Base-by-base conservation (phyloP, 139 green algal species). In the Eudorina sp. region DNA sequence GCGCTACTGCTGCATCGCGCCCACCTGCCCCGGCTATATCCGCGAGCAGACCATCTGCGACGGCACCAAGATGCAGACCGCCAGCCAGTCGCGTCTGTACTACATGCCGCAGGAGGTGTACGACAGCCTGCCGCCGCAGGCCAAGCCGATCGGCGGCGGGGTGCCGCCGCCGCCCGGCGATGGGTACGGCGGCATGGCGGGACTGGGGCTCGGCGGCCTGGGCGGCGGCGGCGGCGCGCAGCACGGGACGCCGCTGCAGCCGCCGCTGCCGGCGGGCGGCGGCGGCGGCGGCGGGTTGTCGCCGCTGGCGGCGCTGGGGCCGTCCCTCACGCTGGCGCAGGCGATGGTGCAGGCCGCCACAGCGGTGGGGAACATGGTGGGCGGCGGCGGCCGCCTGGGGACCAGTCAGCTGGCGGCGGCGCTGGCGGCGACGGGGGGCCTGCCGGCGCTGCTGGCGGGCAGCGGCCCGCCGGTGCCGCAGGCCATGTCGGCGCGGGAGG, bases 281-380 rank as follows among this genome's bases (percentile, higher is more conserved):
- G 31, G 75, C 48, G n/a, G n/a, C n/a, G 51, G 29, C 46, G 27
- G 51, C 51, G 34, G 53, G 19, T 34, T 72, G 76, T 38, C 76
- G 21, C 29, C 78, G 25, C 40, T 58, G 40, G 55, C 78, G 38
- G 60, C 41, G 5, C 43, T 76, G 60, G 31, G 11, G 1, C 78
- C 80, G 16, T 76, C 80, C 14, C 43, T 86, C 16, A 64, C n/a
- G 31, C 80, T 86, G 60, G 80, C 80, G 80, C 80, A 86, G 60
- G 80, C 60, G 29, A 86, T 86, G 80, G 29, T 86, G 41, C 80
- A 86, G 80, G 80, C 80, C 14, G 80, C 80, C 18, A 76, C 60
- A 41, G 60, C 80, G 60, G 13, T 86, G 41, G 78, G 78, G 25
- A 85, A 74, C 78, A 74, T 85, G 78, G 78, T 85, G 13, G 60